A percentile compares a stretch with the other conserved stretches of the same genome.
Evolutionary conservation across 176 grass and related monocot genomes (phyloP).

Genomic region (Carex kokanica): DNA sequence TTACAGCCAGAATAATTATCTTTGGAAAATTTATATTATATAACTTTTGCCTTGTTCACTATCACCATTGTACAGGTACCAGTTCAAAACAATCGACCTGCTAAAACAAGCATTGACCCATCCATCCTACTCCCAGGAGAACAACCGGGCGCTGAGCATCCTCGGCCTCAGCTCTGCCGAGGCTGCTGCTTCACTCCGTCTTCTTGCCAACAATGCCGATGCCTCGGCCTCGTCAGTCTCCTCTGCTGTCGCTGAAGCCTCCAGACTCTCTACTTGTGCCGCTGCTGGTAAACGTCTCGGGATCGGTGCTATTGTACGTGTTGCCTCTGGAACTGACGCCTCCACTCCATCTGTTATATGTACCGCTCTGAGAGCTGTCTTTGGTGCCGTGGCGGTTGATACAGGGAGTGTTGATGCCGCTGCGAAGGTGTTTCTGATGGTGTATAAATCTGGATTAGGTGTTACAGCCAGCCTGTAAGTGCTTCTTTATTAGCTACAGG

Average conservation of each 20-base stretch:
- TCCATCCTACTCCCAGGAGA: constrained; percentile 63
- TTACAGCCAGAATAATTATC: not conserved
- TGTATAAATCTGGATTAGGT: constrained; percentile 18
- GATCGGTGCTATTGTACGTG: constrained; percentile 44
- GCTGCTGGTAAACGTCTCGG: constrained; percentile 15
- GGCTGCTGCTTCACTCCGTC: constrained; percentile 37
- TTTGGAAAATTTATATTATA: not conserved
- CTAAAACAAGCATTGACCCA: constrained; percentile 59
- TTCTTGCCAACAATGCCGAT: constrained; percentile 36
- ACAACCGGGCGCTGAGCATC: constrained; percentile 46
- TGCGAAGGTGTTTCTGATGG: constrained; percentile 42
- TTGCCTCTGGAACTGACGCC: constrained; percentile 34
- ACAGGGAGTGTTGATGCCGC: constrained; percentile 39
- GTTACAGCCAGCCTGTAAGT: not conserved
- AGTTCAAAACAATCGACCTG: constrained; percentile 36
- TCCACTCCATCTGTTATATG: constrained; percentile 39
- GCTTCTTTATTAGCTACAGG: not conserved
- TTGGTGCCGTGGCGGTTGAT: constrained; percentile 56
- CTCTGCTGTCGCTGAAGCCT: constrained; percentile 8
- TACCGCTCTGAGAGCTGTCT: constrained; percentile 44
- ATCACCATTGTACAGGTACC: constrained; percentile 7
- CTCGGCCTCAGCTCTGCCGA: constrained; percentile 50
- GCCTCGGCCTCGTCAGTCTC: constrained; percentile 40
- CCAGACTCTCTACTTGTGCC: constrained; percentile 31
- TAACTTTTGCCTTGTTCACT: not conserved